These are phyloP conservation scores for Artomyces pyxidatus DNA, from an alignment of 768 basidiomycete species.

Conservation along the genomic window DNA sequence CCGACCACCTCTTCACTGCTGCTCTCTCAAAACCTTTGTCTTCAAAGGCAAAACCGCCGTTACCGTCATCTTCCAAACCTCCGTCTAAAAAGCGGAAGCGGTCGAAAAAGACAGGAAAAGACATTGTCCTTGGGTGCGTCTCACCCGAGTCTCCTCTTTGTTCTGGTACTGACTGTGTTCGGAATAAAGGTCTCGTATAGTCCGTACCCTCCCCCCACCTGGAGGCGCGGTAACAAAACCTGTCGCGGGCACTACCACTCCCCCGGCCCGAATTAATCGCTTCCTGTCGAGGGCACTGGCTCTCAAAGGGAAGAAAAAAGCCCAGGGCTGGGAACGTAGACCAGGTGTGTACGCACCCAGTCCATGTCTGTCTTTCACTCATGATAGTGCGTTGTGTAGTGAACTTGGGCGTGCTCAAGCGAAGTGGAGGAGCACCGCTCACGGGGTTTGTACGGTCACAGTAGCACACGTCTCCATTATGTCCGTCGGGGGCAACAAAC, in stretches of 20 bases:
- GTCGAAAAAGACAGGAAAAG: conserved; percentile 5
- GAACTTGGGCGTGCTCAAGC: not conserved
- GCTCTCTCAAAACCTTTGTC: conserved; percentile 3
- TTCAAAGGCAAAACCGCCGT: not conserved
- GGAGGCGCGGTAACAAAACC: not conserved
- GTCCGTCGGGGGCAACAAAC: not conserved
- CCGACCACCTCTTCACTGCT: conserved; percentile 13
- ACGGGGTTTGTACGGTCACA: not conserved
- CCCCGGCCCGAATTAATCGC: conserved; percentile 7
- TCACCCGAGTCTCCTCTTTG: not conserved
- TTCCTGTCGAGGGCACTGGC: conserved; percentile 7
- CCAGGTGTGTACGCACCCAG: conserved; percentile 14
- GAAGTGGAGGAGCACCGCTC: not conserved
- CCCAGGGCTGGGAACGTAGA: conserved; percentile 13
- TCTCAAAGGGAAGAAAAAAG: not conserved
- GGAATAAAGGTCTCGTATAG: conserved; percentile 7
- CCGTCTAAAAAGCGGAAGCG: not conserved
- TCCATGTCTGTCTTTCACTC: no score
- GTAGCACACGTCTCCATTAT: not conserved
- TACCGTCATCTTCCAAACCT: not conserved
- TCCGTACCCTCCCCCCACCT: conserved; percentile 13
- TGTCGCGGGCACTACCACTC: conserved; percentile 1
- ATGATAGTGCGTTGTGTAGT: no score
- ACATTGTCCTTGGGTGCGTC: conserved; percentile 15
- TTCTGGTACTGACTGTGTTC: conserved; percentile 5